These are phyloP conservation scores for Diaporthe australafricana DNA, from an alignment of 2,329 filamentous ascomycete species.

Conservation along the genomic window DNA sequence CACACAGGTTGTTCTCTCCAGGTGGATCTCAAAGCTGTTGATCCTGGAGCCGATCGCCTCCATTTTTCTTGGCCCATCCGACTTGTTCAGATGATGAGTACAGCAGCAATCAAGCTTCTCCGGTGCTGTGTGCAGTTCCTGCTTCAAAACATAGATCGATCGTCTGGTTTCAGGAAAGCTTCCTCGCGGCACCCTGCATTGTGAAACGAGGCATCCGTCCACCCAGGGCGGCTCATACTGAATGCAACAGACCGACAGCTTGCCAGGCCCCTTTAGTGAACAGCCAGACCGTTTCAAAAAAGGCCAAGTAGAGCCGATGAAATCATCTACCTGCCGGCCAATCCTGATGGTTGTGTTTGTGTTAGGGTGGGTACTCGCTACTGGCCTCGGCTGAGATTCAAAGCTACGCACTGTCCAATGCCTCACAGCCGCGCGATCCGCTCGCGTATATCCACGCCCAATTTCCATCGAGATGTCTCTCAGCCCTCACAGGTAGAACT, in stretches of 20 bases:
- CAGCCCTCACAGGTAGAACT: too few relatives aligned
- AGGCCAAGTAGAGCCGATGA: background rate
- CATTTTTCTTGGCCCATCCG: background rate
- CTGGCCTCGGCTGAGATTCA: background rate
- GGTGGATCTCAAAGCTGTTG: background rate
- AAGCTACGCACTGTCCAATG: background rate
- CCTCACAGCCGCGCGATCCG: background rate
- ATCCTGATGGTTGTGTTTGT: background rate
- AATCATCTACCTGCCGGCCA: background rate
- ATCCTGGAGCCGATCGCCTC: slow-evolving; percentile 12
- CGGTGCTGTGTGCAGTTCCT: background rate
- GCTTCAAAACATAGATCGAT: slow-evolving; percentile 11
- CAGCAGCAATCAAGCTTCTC: background rate
- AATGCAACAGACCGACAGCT: background rate
- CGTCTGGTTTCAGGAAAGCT: slow-evolving; percentile 16
- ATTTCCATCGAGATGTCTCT: background rate
- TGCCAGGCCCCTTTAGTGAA: too few relatives aligned
- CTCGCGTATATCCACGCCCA: background rate
- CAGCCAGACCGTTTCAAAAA: background rate
- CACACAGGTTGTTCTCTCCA: background rate
- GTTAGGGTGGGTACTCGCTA: background rate
- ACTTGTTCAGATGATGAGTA: slow-evolving; percentile 19
- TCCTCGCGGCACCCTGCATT: slow-evolving; percentile 22
- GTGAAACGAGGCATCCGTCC: slow-evolving; percentile 5
- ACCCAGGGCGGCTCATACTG: background rate